Base-by-base conservation (phyloP, 169 alveolate species). In the Plasmodium chabaudi region DNA sequence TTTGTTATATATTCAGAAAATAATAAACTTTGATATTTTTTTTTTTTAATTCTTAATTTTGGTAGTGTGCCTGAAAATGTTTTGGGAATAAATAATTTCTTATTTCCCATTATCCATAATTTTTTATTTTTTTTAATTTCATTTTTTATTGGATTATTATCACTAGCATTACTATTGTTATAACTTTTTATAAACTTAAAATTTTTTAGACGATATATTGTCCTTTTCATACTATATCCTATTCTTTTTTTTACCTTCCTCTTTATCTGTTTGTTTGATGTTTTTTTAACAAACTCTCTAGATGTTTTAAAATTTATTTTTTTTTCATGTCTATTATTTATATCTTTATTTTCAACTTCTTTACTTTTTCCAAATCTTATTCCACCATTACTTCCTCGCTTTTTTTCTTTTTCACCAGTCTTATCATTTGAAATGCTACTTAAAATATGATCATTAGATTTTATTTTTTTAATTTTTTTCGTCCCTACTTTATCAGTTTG, bases 1-100 rank as follows among this genome's bases (percentile, higher is more conserved):
- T 87, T 56, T 19, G 92, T 88, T 53, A 92, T 87, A 17, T 72
- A 77, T 53, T 65, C 87, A 42, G 90, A 82, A 42, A 82, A 70
- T 23, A 87, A 21, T 9, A 87, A 69, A 34, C 55, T 42, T 69
- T 49, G 69, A 15, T 64, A 42, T 34, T 63, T 70, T 44, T 87
- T 87, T 34, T 34, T 34, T 87, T 82, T 59, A 10, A 67, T 67
- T 67, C 68, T 67, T 55, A 82, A 82, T 67, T 82, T 82, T 12
- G 90, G 92, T 27, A 74, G 57, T 39, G 84, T 74, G 2, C 92
- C 87, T 9, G 88, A 87, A 0, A 73, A 51, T 12, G 82, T 72
- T 25, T 63, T 73, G 0, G 92, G 87, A 2, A 72, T 47, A 61
- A 87, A 87, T 15, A 69, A n/a, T 19, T 55, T 74, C 23, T 71